Percentiles rank a stretch among this genome's conserved stretches.
Evolutionary conservation across 2,329 filamentous ascomycete species (phyloP).

Genomic region (Botrytis squamosa): DNA sequence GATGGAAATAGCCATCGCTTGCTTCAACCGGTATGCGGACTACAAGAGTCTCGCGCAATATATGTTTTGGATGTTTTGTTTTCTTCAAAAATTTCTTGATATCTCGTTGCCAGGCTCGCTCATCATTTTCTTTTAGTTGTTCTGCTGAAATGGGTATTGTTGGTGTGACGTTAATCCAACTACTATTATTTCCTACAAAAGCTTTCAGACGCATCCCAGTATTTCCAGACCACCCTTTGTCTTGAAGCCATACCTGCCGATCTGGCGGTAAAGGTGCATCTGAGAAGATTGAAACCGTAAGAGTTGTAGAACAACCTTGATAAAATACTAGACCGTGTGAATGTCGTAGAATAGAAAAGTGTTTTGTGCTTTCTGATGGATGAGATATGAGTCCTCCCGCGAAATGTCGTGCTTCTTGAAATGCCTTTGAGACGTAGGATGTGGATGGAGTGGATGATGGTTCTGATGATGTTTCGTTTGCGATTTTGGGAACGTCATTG

Average conservation of each 20-base stretch:
- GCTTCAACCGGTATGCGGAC: constrained; percentile 63
- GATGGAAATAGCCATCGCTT: constrained; percentile 65
- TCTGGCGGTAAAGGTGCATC: constrained; percentile 55
- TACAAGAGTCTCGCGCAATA: constrained; percentile 61
- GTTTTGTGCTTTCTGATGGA: constrained; percentile 62
- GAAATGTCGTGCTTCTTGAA: constrained; percentile 60
- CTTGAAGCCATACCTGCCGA: constrained; percentile 65
- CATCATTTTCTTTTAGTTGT: constrained; percentile 55
- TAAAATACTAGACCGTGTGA: constrained; percentile 65
- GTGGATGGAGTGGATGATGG: constrained; percentile 13
- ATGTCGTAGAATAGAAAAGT: constrained; percentile 66
- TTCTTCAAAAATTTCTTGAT: constrained; percentile 62
- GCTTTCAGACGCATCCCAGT: constrained; percentile 66
- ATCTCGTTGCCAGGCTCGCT: constrained; percentile 67
- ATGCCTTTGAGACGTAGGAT: constrained; percentile 31
- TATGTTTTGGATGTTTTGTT: constrained; percentile 47
- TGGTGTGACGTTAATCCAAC: constrained; percentile 70
- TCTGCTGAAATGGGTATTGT: constrained; percentile 46
- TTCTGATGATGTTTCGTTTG: neutral
- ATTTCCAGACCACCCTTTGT: constrained; percentile 66
- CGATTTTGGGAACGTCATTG: neutral
- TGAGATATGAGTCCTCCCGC: constrained; percentile 63
- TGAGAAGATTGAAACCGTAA: constrained; percentile 63
- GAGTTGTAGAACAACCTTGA: constrained; percentile 60
- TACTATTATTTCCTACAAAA: constrained; percentile 55